phyloP scores from a whole-genome alignment of 805 yeast species.

The Nakazawaea siamensis region DNA sequence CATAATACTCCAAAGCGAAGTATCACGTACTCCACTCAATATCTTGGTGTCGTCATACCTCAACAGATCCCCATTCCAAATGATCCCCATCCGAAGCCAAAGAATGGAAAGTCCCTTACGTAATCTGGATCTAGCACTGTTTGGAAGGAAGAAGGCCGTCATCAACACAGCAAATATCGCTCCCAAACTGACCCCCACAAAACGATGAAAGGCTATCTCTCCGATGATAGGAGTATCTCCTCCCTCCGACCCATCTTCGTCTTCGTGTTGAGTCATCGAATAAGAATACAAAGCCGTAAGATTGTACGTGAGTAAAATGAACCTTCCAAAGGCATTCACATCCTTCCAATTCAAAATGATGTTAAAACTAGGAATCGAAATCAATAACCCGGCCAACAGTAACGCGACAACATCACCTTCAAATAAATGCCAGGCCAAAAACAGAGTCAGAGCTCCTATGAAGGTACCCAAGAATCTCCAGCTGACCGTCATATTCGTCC shows the following conservation, averaged over 20 bases:
- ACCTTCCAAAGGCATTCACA: conserved; percentile 58
- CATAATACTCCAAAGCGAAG: conserved; percentile 40
- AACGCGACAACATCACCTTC: conserved; percentile 48
- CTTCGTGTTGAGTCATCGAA: conserved; percentile 51
- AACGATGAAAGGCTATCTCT: conserved; percentile 75
- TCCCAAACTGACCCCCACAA: conserved; percentile 64
- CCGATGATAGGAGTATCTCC: conserved; percentile 59
- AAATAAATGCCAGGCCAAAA: conserved; percentile 46
- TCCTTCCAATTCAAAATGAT: conserved; percentile 63
- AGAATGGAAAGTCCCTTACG: conserved; percentile 57
- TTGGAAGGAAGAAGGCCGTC: conserved; percentile 61
- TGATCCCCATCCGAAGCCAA: conserved; percentile 75
- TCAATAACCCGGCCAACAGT: conserved; percentile 37
- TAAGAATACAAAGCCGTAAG: conserved; percentile 72
- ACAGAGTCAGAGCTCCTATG: conserved; percentile 61
- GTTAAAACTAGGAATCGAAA: conserved; percentile 39
- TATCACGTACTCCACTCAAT: conserved; percentile 35
- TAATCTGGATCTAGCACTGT: conserved; percentile 64
- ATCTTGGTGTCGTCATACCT: conserved; percentile 26
- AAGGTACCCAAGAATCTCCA: conserved; percentile 72
- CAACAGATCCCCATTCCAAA: conserved; percentile 74
- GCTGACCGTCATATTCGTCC: conserved; percentile 70
- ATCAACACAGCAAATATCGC: conserved; percentile 70
- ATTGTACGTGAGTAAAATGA: conserved; percentile 68
- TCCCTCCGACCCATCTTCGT: conserved; percentile 56